Conservation (phyloP, 331 rosid genomes). For the Malus hybrid region DNA sequence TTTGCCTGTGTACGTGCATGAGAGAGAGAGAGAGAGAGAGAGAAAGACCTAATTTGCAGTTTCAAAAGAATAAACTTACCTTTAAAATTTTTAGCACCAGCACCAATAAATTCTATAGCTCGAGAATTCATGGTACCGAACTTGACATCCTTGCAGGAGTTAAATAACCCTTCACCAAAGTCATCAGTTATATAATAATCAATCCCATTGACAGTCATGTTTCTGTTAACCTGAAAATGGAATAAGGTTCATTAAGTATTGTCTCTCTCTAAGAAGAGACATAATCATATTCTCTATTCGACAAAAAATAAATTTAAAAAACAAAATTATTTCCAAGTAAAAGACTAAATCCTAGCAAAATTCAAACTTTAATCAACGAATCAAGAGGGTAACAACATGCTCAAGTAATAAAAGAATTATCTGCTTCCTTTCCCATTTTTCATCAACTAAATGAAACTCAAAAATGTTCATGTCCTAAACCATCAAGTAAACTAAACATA, state of each 20-base stretch:
- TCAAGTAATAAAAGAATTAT: background rate
- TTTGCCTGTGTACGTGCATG: background rate
- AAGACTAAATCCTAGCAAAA: background rate
- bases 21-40: background rate
- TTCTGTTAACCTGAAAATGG: constrained; percentile 60
- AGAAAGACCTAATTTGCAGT: constrained; percentile 12
- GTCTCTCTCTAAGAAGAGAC: background rate
- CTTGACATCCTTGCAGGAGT: constrained; percentile 96
- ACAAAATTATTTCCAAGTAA: background rate
- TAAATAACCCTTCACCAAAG: constrained; percentile 88
- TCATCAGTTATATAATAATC: constrained; percentile 65
- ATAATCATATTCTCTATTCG: background rate
- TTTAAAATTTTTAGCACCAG: constrained; percentile 75
- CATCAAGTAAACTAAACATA: background rate
- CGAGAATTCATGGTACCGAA: constrained; percentile 86
- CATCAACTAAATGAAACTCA: background rate
- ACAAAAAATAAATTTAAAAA: background rate
- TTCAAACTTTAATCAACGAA: constrained; percentile 10
- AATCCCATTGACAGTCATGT: constrained; percentile 76
- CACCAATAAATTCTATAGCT: constrained; percentile 78
- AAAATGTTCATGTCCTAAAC: background rate
- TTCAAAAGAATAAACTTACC: constrained; percentile 39
- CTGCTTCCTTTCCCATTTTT: background rate
- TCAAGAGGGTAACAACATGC: background rate
- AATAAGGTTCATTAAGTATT: constrained; percentile 14